A percentile compares a stretch with the other conserved stretches of the same genome.
These are phyloP conservation scores for Pseudogymnoascus sp. DNA, from an alignment of 2,329 filamentous ascomycete species.

Conservation along the genomic window DNA sequence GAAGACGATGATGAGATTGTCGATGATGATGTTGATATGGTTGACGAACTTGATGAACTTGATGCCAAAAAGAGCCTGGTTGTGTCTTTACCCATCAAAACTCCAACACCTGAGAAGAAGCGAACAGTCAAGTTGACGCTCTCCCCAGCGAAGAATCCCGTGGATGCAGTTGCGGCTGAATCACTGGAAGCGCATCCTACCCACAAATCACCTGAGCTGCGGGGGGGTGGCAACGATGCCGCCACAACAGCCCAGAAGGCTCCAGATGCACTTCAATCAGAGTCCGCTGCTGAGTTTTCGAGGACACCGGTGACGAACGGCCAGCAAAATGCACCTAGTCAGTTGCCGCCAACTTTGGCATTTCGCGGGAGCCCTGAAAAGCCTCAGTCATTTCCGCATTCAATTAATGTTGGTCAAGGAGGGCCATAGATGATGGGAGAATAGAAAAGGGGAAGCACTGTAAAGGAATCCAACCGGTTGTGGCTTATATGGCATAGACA, in stretches of 20 bases:
- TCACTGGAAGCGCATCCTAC: conserved; percentile 30
- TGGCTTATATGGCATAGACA: not conserved
- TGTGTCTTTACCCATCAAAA: conserved; percentile 57
- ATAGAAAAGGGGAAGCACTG: not conserved
- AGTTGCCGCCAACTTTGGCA: conserved; percentile 36
- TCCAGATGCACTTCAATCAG: conserved; percentile 11
- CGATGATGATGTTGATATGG: conserved; percentile 40
- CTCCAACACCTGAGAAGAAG: conserved; percentile 26
- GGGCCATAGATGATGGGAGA: conserved; percentile 8
- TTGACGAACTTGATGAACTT: conserved; percentile 41
- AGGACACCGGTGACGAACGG: not conserved
- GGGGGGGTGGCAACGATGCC: conserved; percentile 25
- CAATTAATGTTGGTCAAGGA: conserved; percentile 20
- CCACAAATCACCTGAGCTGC: conserved; percentile 12
- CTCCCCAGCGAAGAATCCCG: conserved; percentile 15
- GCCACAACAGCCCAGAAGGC: not conserved
- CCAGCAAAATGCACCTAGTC: not conserved
- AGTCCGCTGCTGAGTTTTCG: not conserved
- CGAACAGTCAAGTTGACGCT: conserved; percentile 24
- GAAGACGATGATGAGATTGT: conserved; percentile 37
- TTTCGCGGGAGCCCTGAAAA: conserved; percentile 54
- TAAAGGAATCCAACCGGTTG: not conserved
- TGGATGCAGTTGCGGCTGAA: conserved; percentile 12
- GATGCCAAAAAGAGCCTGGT: conserved; percentile 53
- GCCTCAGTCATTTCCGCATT: conserved; percentile 25